These are phyloP conservation scores for Canavalia ensiformis DNA, from an alignment of 306 rosid genomes.

Conservation along the genomic window DNA sequence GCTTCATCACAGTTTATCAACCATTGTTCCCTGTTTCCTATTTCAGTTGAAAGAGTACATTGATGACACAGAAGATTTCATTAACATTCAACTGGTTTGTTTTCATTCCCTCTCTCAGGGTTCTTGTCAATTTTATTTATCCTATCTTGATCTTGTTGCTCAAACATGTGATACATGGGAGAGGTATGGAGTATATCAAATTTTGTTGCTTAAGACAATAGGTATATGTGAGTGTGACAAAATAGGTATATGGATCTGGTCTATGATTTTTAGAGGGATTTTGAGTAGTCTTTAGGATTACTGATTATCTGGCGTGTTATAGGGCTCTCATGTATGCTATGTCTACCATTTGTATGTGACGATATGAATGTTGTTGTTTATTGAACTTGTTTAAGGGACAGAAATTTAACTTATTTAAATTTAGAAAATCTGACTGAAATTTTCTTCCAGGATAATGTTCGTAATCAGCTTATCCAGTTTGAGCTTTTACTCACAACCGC, in stretches of 20 bases:
- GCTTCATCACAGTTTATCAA: conserved; percentile 42
- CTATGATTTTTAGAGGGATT: neutral
- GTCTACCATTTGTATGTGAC: conserved; percentile 8
- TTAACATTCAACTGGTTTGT: conserved; percentile 94
- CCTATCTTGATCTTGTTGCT: conserved; percentile 12
- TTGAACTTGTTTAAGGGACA: neutral
- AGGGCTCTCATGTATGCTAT: neutral
- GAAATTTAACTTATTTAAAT: conserved; percentile 14
- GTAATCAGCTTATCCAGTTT: conserved; percentile 97
- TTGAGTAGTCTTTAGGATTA: neutral
- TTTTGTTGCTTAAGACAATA: conserved; percentile 16
- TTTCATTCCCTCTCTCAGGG: neutral
- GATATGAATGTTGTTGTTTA: neutral
- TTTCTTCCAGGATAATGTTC: conserved; percentile 86
- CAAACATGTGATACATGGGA: conserved; percentile 3
- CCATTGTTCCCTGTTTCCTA: conserved; percentile 45
- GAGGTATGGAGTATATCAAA: neutral
- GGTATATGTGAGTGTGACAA: neutral
- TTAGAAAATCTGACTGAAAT: neutral
- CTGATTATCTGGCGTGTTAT: neutral
- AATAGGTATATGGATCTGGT: neutral
- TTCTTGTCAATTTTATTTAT: conserved; percentile 31
- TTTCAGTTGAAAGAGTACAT: conserved; percentile 97
- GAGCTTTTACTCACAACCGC: conserved; percentile 97
- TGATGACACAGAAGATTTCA: conserved; percentile 98